phyloP scores from a whole-genome alignment of 306 rosid species.

The Cucurbita ficifolia region DNA sequence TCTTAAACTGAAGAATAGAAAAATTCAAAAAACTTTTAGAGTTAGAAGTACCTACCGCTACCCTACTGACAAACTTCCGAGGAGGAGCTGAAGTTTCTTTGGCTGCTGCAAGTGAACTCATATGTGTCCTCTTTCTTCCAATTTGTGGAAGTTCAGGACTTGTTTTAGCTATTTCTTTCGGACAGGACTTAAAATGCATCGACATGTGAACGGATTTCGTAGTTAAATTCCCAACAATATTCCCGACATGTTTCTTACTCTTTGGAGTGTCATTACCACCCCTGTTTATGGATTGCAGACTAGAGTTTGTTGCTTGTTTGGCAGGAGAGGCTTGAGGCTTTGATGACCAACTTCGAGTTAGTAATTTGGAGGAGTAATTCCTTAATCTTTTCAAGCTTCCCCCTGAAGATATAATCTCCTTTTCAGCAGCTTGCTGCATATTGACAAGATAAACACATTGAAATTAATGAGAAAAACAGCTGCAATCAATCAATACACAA shows the following conservation, averaged over 20 bases:
- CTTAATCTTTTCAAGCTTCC: constrained; percentile 19
- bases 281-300: constrained; percentile 1
- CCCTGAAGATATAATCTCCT: constrained; percentile 23
- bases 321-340: constrained; percentile 14
- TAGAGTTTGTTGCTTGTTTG: constrained; percentile 16
- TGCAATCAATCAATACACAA: not conserved
- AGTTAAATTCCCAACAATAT: constrained; percentile 14
- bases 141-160: constrained; percentile 20
- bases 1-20: not conserved
- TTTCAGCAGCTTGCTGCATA: constrained; percentile 27
- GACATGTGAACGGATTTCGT: constrained; percentile 42
- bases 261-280: constrained; percentile 17
- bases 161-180: constrained; percentile 26
- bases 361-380: constrained; percentile 24
- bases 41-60: constrained; percentile 30
- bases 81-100: constrained; percentile 19
- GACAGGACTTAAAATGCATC: constrained; percentile 21
- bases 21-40: too few species aligned
- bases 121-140: constrained; percentile 12
- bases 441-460: not conserved
- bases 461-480: not conserved
- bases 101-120: constrained; percentile 13
- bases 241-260: constrained; percentile 25
- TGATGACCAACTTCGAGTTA: constrained; percentile 2
- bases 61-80: constrained; percentile 22